Percentiles rank a stretch among this genome's conserved stretches.
Conservation (phyloP, 1,284 basidiomycete genomes). For the Limonomyces culmigenus region DNA sequence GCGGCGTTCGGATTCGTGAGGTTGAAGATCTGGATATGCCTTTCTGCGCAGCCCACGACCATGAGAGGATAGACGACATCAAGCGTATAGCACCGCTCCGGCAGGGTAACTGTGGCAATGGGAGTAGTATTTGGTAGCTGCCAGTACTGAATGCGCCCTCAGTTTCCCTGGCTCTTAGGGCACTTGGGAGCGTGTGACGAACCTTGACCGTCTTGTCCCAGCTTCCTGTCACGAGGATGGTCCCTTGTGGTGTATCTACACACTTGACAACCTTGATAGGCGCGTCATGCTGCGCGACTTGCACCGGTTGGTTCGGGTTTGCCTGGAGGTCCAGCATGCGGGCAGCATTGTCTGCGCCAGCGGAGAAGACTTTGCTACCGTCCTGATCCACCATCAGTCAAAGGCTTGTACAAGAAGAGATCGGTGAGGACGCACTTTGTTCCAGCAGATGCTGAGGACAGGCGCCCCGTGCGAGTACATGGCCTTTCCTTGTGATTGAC, state of each 20-base stretch:
- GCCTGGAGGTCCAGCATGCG: slow-evolving; percentile 71
- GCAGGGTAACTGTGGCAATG: slow-evolving; percentile 63
- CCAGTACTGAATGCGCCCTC: slow-evolving; percentile 57
- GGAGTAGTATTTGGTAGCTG: slow-evolving; percentile 63
- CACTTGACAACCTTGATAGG: slow-evolving; percentile 66
- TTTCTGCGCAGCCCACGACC: slow-evolving; percentile 89
- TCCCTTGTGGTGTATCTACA: slow-evolving; percentile 51
- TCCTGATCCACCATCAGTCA: slow-evolving; percentile 28
- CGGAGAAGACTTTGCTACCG: slow-evolving; percentile 68
- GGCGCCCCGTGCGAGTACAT: slow-evolving; percentile 75
- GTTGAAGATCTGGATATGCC: slow-evolving; percentile 81
- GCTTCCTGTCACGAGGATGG: slow-evolving; percentile 70
- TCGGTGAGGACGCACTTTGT: slow-evolving; percentile 27
- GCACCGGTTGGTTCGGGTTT: slow-evolving; percentile 51
- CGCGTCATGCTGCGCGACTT: slow-evolving; percentile 75
- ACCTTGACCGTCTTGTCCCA: slow-evolving; percentile 91
- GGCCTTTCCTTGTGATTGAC: slow-evolving; percentile 61
- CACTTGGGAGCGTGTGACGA: slow-evolving; percentile 4
- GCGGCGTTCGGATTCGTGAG: slow-evolving; percentile 63
- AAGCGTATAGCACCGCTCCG: slow-evolving; percentile 82
- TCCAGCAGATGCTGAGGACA: slow-evolving; percentile 73
- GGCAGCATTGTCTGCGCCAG: slow-evolving; percentile 76
- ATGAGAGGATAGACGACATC: slow-evolving; percentile 77
- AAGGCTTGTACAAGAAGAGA: not conserved
- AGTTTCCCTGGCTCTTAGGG: not conserved